Percentiles rank a stretch among this genome's conserved stretches.
These are phyloP conservation scores for Penicillium sp. DNA, from an alignment of 2,329 filamentous ascomycete species.

Conservation along the genomic window DNA sequence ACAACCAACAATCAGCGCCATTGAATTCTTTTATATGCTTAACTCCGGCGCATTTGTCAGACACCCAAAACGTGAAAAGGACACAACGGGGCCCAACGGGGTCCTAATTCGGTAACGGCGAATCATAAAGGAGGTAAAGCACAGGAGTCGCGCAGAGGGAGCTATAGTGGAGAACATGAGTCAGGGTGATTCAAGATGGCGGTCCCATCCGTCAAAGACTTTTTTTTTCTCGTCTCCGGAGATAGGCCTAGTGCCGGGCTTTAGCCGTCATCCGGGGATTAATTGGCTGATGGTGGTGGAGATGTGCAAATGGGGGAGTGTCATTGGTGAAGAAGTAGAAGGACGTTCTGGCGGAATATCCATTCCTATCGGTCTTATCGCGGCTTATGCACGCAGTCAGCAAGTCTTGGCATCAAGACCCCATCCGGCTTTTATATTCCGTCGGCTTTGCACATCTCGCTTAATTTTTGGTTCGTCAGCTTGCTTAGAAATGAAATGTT, in stretches of 20 bases:
- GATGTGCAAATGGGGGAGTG: background rate
- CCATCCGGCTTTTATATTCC: slow-evolving; percentile 1
- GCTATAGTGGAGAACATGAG: slow-evolving; percentile 23
- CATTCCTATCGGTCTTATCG: slow-evolving; percentile 4
- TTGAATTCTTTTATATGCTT: background rate
- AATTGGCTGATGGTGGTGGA: background rate
- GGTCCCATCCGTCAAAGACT: slow-evolving; percentile 3
- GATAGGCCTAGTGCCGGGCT: slow-evolving; percentile 3
- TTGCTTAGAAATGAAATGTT: background rate
- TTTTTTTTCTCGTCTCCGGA: slow-evolving; percentile 12
- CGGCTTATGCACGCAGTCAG: background rate
- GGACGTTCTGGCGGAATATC: background rate
- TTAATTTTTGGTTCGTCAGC: background rate
- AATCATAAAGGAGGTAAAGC: background rate
- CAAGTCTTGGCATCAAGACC: no score
- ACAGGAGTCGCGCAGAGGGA: background rate
- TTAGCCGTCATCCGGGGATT: background rate
- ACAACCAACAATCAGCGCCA: background rate
- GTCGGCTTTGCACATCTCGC: background rate
- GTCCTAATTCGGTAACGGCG: background rate
- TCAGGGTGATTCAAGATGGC: slow-evolving; percentile 21
- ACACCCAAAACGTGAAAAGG: background rate
- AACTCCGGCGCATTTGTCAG: slow-evolving; percentile 7
- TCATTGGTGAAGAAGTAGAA: background rate
- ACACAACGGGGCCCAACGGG: background rate